These are phyloP conservation scores for Peltaster fructicola DNA, from an alignment of 2,329 filamentous ascomycete genomes.

Conservation along the genomic window DNA sequence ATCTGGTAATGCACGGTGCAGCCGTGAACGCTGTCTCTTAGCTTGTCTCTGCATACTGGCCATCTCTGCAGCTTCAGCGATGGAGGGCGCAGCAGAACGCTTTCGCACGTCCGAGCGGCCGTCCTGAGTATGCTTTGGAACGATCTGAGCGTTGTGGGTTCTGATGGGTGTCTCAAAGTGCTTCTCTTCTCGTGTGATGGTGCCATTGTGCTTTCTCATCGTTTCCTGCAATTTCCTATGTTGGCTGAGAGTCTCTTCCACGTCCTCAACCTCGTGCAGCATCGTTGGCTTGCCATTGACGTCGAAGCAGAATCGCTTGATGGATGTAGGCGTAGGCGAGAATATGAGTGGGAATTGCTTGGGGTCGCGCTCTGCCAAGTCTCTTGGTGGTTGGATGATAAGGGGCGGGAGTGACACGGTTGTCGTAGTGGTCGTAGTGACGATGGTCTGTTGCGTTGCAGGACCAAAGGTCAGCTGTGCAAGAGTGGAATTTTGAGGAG, in stretches of 20 bases:
- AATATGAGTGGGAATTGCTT: constrained; percentile 81
- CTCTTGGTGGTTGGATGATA: constrained; percentile 53
- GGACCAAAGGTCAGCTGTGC: constrained; percentile 45
- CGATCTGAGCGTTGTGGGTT: background rate
- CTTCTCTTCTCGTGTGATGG: constrained; percentile 12
- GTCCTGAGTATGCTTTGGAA: background rate
- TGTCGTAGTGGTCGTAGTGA: constrained; percentile 86
- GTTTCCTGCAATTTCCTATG: constrained; percentile 13
- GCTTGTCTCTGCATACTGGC: constrained; percentile 31
- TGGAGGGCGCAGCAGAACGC: constrained; percentile 34
- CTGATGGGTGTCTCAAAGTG: constrained; percentile 12
- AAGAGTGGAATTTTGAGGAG: constrained; percentile 25
- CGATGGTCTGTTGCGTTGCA: constrained; percentile 46
- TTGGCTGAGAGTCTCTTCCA: constrained; percentile 33
- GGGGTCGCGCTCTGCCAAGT: constrained; percentile 55
- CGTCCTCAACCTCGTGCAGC: constrained; percentile 45
- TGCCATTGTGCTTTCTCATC: constrained; percentile 13
- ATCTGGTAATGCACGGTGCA: constrained; percentile 15
- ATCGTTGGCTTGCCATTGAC: constrained; percentile 43
- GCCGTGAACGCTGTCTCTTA: constrained; percentile 28
- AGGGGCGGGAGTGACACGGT: constrained; percentile 70
- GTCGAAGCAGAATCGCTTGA: constrained; percentile 62
- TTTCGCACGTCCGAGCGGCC: constrained; percentile 17
- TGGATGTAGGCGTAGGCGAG: constrained; percentile 60
- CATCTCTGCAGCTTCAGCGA: constrained; percentile 35